phyloP scores from a whole-genome alignment of 2,329 filamentous ascomycete species.

The Fonsecaea pugnacius region DNA sequence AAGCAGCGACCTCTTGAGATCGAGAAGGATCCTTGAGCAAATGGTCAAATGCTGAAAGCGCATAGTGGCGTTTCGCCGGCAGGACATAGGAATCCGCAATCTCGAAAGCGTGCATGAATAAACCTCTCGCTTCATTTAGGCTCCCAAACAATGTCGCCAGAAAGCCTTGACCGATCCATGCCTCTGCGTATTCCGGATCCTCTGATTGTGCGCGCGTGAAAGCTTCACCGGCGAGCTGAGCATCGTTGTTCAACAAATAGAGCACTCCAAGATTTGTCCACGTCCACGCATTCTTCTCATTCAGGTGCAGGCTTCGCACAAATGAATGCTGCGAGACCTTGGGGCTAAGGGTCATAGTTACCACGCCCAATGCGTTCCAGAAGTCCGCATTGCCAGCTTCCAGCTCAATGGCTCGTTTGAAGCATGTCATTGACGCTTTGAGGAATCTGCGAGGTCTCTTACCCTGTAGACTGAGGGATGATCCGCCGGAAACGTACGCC shows the following conservation, averaged over 20 bases:
- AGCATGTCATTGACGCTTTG: conserved; percentile 81
- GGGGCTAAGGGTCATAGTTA: conserved; percentile 82
- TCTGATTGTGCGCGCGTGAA: conserved; percentile 91
- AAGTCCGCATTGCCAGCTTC: conserved; percentile 94
- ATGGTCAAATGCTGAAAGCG: conserved; percentile 80
- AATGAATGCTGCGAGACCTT: conserved; percentile 92
- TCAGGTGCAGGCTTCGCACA: conserved; percentile 86
- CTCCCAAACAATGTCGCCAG: conserved; percentile 79
- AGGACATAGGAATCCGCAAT: conserved; percentile 79
- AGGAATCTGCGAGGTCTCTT: conserved; percentile 70
- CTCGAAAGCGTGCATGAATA: conserved; percentile 94
- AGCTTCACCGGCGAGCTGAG: conserved; percentile 82
- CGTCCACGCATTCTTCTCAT: conserved; percentile 79
- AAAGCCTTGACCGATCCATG: conserved; percentile 91
- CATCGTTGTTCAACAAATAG: conserved; percentile 81
- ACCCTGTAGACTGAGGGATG: conserved; percentile 42
- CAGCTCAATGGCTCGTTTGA: conserved; percentile 93
- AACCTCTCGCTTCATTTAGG: conserved; percentile 72
- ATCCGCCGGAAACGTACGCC: conserved; percentile 62
- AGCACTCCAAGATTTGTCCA: conserved; percentile 93
- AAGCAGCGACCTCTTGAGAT: conserved; percentile 52
- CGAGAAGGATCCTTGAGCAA: conserved; percentile 62
- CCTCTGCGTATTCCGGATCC: conserved; percentile 89
- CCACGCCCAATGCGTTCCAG: conserved; percentile 94
- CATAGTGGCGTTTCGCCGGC: conserved; percentile 77